Conservation (phyloP, 148 eudicot species). For the Suaeda aralocaspica region DNA sequence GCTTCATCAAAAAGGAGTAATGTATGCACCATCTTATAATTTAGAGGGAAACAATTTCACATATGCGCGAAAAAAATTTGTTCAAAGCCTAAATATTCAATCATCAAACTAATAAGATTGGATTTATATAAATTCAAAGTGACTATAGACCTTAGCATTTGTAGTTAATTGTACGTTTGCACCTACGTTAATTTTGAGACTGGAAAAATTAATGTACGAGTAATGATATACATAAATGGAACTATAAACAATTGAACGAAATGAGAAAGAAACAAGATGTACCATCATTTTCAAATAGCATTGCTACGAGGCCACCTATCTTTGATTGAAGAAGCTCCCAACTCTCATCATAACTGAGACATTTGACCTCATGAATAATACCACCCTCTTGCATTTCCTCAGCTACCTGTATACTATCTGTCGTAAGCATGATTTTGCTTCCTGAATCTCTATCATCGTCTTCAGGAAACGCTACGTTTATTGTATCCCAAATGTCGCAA, state of each 20-base stretch:
- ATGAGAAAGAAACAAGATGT: background rate
- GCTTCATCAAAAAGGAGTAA: too few species aligned
- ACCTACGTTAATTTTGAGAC: too few species aligned
- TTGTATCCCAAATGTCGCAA: conserved; percentile 26
- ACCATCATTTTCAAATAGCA: conserved; percentile 16
- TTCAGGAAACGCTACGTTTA: conserved; percentile 33
- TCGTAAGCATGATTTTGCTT: conserved; percentile 28
- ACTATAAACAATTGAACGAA: background rate
- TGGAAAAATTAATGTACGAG: too few species aligned
- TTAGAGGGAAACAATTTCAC: too few species aligned
- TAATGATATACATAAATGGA: too few species aligned
- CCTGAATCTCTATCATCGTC: conserved; percentile 17
- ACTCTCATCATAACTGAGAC: conserved; percentile 24
- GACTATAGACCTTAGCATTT: too few species aligned
- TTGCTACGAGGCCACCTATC: conserved; percentile 14
- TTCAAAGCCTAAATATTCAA: too few species aligned
- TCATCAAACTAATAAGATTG: too few species aligned
- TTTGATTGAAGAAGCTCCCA: conserved; percentile 32
- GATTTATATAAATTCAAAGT: too few species aligned
- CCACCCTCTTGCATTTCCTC: conserved; percentile 14
- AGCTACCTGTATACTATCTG: conserved; percentile 16
- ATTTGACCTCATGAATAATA: conserved; percentile 18
- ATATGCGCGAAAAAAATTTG: too few species aligned
- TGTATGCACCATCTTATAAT: too few species aligned
- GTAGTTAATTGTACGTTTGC: too few species aligned